Conservation (phyloP, 1,284 basidiomycete genomes). For the Trichosporon sp. region DNA sequence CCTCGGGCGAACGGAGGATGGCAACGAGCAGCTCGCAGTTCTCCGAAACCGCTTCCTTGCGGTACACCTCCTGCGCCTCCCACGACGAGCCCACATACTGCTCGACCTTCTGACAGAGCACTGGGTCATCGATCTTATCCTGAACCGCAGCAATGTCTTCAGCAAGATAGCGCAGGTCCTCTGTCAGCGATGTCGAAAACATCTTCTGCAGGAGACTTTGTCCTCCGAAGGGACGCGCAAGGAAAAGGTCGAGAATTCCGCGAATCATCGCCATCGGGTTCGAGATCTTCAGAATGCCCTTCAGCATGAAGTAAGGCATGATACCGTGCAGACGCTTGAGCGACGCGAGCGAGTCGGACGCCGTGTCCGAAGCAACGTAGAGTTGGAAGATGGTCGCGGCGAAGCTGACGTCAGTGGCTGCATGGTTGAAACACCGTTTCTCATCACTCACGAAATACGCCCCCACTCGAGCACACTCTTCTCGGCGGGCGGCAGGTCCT, state of each 20-base stretch:
- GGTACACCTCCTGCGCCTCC: constrained; percentile 82
- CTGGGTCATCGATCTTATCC: constrained; percentile 83
- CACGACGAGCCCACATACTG: constrained; percentile 81
- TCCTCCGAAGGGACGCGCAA: constrained; percentile 96
- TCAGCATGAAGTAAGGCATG: constrained; percentile 98
- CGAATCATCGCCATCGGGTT: constrained; percentile 97
- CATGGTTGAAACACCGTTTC: too few relatives aligned
- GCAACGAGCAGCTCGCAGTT: constrained; percentile 76
- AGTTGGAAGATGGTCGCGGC: constrained; percentile 96
- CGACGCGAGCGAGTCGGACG: constrained; percentile 82
- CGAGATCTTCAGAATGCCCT: constrained; percentile 85
- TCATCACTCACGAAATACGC: constrained; percentile 74
- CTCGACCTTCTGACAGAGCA: constrained; percentile 84
- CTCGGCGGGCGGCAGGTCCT: constrained; percentile 81
- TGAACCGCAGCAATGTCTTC: constrained; percentile 84
- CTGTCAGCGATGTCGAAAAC: constrained; percentile 88
- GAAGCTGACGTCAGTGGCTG: constrained; percentile 60
- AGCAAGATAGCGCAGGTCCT: constrained; percentile 80
- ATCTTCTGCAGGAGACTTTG: constrained; percentile 84
- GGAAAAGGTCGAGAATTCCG: constrained; percentile 87
- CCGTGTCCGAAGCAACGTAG: constrained; percentile 88
- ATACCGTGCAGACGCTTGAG: constrained; percentile 92
- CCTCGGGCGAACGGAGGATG: constrained; percentile 78
- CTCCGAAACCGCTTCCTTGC: constrained; percentile 75
- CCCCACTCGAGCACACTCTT: constrained; percentile 93